Percentiles rank a stretch among this genome's conserved stretches.
Conservation (phyloP, 208 protist genomes). For the Trypanosoma avium region DNA sequence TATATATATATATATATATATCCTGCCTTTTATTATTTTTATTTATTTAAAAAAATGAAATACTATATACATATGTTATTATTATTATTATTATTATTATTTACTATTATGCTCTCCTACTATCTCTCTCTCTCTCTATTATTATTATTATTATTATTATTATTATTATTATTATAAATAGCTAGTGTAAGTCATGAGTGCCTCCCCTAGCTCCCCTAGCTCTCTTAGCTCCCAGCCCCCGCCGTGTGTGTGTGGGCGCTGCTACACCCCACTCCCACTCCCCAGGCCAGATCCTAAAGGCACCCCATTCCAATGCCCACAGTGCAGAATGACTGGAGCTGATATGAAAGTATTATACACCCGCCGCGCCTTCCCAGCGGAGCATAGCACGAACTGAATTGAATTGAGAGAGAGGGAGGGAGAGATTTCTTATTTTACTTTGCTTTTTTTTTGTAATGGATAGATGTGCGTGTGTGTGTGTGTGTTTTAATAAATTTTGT, state of each 20-base stretch:
- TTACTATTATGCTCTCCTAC: too few relatives aligned
- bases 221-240: background rate
- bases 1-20: background rate
- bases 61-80: too few relatives aligned
- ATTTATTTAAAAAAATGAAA: background rate
- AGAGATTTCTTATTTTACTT: background rate
- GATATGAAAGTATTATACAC: slow-evolving; percentile 86
- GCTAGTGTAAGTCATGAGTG: too few relatives aligned
- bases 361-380: slow-evolving; percentile 58
- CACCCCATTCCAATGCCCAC: slow-evolving; percentile 74
- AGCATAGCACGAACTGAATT: slow-evolving; percentile 74
- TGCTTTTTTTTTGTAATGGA: background rate
- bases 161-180: too few relatives aligned
- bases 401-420: background rate
- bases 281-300: slow-evolving; percentile 51
- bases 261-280: slow-evolving; percentile 52
- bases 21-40: background rate
- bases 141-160: too few relatives aligned
- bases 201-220: too few relatives aligned
- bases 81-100: too few relatives aligned
- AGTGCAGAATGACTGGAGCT: slow-evolving; percentile 72
- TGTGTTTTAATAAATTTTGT: background rate
- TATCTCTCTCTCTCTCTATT: too few relatives aligned
- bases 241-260: slow-evolving; percentile 80
- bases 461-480: background rate